Conservation (phyloP, 129 eudicot genomes). For the Flaveria linearis region DNA sequence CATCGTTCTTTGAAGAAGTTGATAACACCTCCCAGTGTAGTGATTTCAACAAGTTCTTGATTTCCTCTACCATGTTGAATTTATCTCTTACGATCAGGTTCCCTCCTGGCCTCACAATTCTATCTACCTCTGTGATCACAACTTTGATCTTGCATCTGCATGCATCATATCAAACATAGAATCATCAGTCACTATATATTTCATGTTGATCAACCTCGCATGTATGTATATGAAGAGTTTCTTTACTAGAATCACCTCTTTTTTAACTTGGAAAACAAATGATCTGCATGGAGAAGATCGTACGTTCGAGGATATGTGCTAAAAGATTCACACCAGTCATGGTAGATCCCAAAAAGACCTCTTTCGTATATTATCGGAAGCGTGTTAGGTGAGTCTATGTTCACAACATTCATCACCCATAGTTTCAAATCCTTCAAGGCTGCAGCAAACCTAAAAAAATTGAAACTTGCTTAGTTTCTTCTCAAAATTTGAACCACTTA, state of each 20-base stretch:
- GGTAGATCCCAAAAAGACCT: slow-evolving; percentile 86
- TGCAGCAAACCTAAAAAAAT: slow-evolving; percentile 64
- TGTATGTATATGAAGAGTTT: background rate
- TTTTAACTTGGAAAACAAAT: slow-evolving; percentile 63
- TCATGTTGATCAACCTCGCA: background rate
- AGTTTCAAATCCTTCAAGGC: slow-evolving; percentile 66
- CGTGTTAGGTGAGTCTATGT: slow-evolving; percentile 73
- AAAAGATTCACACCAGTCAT: slow-evolving; percentile 92
- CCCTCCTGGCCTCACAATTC: slow-evolving; percentile 79
- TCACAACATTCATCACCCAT: slow-evolving; percentile 93
- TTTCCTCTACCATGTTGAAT: slow-evolving; percentile 45
- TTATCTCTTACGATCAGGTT: slow-evolving; percentile 73
- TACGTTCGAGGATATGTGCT: slow-evolving; percentile 85
- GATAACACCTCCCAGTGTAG: slow-evolving; percentile 70
- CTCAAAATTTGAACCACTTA: background rate
- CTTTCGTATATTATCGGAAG: slow-evolving; percentile 80
- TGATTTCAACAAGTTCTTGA: slow-evolving; percentile 62
- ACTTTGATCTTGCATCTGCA: slow-evolving; percentile 64
- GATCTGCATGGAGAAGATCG: slow-evolving; percentile 85
- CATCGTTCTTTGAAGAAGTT: slow-evolving; percentile 50
- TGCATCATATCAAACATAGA: background rate
- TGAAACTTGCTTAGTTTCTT: slow-evolving; percentile 6
- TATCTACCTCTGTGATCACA: slow-evolving; percentile 66
- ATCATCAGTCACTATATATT: background rate
- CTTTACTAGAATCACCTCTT: slow-evolving; percentile 46